These are phyloP conservation scores for Debaryomyces fabryi DNA, from an alignment of 1,139 yeast species.

Conservation along the genomic window DNA sequence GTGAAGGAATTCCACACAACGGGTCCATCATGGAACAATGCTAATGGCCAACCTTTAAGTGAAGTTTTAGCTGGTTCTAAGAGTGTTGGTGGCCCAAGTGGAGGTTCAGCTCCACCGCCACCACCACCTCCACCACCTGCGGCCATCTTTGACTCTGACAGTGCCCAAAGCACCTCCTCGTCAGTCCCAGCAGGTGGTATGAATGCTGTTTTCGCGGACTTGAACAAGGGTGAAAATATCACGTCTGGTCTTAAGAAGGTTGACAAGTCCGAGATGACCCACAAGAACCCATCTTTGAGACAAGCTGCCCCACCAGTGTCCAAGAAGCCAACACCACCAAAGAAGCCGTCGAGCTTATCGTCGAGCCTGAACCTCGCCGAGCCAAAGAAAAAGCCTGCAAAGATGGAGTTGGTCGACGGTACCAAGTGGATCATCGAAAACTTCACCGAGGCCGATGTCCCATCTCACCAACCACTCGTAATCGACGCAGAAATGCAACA, in stretches of 20 bases:
- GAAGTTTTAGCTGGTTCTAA: slow-evolving; percentile 33
- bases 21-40: slow-evolving; percentile 76
- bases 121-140: slow-evolving; percentile 86
- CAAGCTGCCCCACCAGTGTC: slow-evolving; percentile 38
- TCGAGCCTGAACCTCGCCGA: slow-evolving; percentile 32
- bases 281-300: slow-evolving; percentile 85
- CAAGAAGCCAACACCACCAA: slow-evolving; percentile 58
- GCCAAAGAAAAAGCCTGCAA: slow-evolving; percentile 59
- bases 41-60: slow-evolving; percentile 50
- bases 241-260: slow-evolving; percentile 90
- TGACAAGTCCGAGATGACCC: slow-evolving; percentile 92
- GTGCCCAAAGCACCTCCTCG: slow-evolving; percentile 22
- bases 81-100: slow-evolving; percentile 25
- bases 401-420: slow-evolving; percentile 78
- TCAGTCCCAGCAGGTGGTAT: slow-evolving; percentile 55
- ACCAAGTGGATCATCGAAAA: slow-evolving; percentile 87
- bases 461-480: slow-evolving; percentile 53
- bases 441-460: slow-evolving; percentile 52
- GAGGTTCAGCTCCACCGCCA: slow-evolving; percentile 44
- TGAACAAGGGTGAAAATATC: slow-evolving; percentile 81
- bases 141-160: slow-evolving; percentile 51
- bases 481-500: slow-evolving; percentile 85
- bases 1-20: slow-evolving; percentile 78
- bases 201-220: slow-evolving; percentile 88
- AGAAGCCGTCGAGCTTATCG: slow-evolving; percentile 69